Conservation (phyloP, 2,329 filamentous ascomycete genomes). For the Trichophyton schoenleinii region DNA sequence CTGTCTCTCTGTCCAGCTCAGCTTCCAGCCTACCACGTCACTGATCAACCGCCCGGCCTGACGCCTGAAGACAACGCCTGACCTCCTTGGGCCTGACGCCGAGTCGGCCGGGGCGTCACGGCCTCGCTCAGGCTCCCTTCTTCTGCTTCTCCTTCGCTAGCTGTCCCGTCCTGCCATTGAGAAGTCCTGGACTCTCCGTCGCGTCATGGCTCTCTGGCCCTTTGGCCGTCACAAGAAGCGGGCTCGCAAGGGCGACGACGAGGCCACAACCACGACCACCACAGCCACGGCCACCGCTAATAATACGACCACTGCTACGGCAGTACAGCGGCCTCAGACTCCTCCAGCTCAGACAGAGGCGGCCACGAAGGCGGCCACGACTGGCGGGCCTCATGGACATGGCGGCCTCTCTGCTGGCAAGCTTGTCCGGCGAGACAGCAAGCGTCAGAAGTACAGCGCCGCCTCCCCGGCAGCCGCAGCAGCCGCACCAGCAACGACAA, state of each 20-base stretch:
- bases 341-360: not conserved
- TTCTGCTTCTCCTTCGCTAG: no score
- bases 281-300: not conserved
- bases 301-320: no score
- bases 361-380: not conserved
- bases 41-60: not conserved
- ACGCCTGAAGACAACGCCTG: constrained; percentile 18
- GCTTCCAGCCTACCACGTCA: not conserved
- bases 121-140: no score
- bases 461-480: constrained; percentile 9
- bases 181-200: not conserved
- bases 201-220: constrained; percentile 66
- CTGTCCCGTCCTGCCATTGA: no score
- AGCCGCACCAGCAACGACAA: not conserved
- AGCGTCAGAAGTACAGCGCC: constrained; percentile 21
- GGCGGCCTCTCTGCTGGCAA: constrained; percentile 15
- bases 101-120: not conserved
- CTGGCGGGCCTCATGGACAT: not conserved
- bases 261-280: constrained; percentile 12
- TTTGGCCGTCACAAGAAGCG: constrained; percentile 64
- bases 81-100: constrained; percentile 16
- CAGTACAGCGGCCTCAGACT: not conserved
- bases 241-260: constrained; percentile 46
- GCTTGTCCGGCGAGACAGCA: constrained; percentile 21
- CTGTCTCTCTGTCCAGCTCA: not conserved